Base-by-base conservation (phyloP, 352 stramenopile species). In the Pythium scleroteichum region DNA sequence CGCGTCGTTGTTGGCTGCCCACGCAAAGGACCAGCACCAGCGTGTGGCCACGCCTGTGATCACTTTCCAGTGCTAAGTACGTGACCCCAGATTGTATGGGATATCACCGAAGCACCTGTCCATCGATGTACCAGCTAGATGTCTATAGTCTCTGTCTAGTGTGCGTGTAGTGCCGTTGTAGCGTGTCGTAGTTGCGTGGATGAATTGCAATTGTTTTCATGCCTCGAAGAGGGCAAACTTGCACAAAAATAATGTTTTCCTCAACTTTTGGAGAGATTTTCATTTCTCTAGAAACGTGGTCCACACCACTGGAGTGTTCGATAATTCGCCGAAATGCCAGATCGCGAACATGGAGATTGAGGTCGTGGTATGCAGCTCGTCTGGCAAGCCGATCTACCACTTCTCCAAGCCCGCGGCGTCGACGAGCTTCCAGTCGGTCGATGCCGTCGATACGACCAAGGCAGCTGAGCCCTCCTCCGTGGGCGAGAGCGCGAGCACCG, bases 311-410 rank as follows among this genome's bases (percentile, higher is more conserved):
- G 22, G 2, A 47, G 46, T 50, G 17, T 55, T 56, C 45, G 27
- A 60, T 19, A 22, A 26, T 22, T 35, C 12, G 17, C 1, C 19
- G n/a, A 4, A 53, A 19, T 23, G 13, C 14, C 17, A 40, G 27
- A 53, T 35, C 29, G 47, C 16, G 19, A 62, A 26, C 13, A 69
- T 69, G 62, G 66, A 79, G 45, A 42, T 88, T 39, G 79, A 88
- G 42, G 63, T 88, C 12, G 39, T 86, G 27, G 65, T 88, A 32
- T 85, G 79, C 59, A 83, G 74, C 26, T 72, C 68, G 44, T 86
- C 79, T 39, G 76, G 76, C 26, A 88, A 88, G 59, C 79, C 79
- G 48, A 78, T 88, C 53, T 80, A 82, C 47, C 73, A 76, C 44
- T 77, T 79, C 53, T 50, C 48, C 32, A 50, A 75, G 57, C 71